phyloP scores from a whole-genome alignment of 2,329 filamentous ascomycete genomes.

The Stachybotrys elegans region DNA sequence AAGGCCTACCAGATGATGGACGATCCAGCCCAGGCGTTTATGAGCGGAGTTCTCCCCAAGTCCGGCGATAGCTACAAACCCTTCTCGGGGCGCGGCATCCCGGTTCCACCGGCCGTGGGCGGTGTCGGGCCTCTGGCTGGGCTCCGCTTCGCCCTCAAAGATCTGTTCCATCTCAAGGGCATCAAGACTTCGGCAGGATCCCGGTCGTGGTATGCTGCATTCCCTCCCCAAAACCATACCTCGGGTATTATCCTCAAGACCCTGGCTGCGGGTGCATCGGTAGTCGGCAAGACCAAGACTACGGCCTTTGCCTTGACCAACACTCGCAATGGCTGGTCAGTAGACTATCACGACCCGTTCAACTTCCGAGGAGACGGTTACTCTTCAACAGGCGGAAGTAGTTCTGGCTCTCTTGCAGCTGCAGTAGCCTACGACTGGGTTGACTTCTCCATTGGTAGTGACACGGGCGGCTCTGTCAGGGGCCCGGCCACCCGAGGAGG shows the following conservation, averaged over 20 bases:
- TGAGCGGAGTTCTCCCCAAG: not conserved
- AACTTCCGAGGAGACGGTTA: not conserved
- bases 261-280: not conserved
- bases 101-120: not conserved
- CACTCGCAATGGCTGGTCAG: not conserved
- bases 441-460: not conserved
- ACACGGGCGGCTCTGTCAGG: not conserved
- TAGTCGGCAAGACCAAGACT: not conserved
- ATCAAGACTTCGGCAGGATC: not conserved
- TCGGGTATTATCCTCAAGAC: not conserved
- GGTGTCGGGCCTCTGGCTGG: not conserved
- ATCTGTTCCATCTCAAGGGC: not conserved
- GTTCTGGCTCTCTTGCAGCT: not conserved
- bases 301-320: not conserved
- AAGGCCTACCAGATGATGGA: conserved; percentile 1
- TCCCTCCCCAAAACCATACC: not conserved
- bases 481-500: not conserved
- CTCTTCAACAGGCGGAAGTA: not conserved
- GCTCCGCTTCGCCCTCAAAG: not conserved
- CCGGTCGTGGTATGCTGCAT: not conserved
- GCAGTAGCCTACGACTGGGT: not conserved
- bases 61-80: not conserved
- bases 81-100: not conserved
- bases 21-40: not conserved
- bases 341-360: not conserved